These are phyloP conservation scores for Tulasnella sp. DNA, from an alignment of 768 basidiomycete species.

Conservation along the genomic window DNA sequence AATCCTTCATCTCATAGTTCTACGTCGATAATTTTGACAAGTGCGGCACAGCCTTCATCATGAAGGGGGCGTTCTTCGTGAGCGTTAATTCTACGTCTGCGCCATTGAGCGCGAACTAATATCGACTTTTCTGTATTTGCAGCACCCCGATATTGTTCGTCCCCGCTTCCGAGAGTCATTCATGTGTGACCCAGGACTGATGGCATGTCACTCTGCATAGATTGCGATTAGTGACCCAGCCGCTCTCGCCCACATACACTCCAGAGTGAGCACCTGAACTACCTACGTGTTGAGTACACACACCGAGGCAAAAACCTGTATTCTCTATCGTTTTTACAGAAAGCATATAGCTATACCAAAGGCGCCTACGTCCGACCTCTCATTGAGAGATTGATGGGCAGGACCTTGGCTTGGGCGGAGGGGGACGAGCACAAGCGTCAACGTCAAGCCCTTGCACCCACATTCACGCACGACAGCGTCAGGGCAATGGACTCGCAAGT, in stretches of 20 bases:
- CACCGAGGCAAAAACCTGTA: too few species aligned
- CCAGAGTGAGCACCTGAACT: neutral
- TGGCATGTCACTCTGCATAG: too few species aligned
- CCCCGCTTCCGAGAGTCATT: neutral
- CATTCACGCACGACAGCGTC: constrained; percentile 19
- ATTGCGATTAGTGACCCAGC: constrained; percentile 21
- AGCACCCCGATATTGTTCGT: neutral
- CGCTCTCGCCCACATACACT: constrained; percentile 20
- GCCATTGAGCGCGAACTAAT: too few species aligned
- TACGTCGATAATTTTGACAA: constrained; percentile 17
- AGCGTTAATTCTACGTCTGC: neutral
- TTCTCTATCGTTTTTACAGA: too few species aligned
- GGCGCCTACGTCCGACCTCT: constrained; percentile 26
- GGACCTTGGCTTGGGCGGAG: constrained; percentile 31
- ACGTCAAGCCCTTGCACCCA: constrained; percentile 18
- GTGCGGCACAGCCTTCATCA: neutral
- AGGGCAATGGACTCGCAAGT: constrained; percentile 11
- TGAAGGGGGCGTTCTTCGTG: constrained; percentile 12
- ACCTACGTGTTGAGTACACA: neutral
- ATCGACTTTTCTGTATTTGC: too few species aligned
- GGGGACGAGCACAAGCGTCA: constrained; percentile 29
- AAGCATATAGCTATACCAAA: neutral
- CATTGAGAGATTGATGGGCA: constrained; percentile 27
- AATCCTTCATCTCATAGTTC: too few species aligned
- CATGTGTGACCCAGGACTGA: too few species aligned